phyloP scores from a whole-genome alignment of 148 eudicot genomes.

The Arbutus unedo region DNA sequence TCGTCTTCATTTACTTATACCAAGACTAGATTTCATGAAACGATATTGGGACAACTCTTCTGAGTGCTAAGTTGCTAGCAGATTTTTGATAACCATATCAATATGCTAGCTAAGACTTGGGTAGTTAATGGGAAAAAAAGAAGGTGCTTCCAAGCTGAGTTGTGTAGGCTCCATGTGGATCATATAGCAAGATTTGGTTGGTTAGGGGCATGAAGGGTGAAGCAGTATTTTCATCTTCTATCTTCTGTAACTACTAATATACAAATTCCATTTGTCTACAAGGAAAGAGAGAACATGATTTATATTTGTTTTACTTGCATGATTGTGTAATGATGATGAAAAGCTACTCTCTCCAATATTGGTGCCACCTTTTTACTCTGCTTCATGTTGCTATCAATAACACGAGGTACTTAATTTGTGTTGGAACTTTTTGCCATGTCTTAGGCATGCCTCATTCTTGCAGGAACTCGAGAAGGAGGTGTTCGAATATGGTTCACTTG shows the following conservation, averaged over 20 bases:
- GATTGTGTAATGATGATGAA: not conserved
- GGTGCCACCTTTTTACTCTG: not conserved
- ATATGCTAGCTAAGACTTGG: not conserved
- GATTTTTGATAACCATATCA: no score
- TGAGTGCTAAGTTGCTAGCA: not conserved
- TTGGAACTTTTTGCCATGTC: not conserved
- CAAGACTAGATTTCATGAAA: not conserved
- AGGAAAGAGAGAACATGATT: not conserved
- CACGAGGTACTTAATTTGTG: not conserved
- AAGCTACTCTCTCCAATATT: not conserved
- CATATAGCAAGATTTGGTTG: not conserved
- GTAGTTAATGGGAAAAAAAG: not conserved
- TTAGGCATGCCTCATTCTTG: no score
- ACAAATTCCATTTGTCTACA: not conserved
- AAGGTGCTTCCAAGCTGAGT: not conserved
- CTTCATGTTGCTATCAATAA: not conserved
- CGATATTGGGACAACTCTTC: not conserved
- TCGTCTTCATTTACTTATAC: no score
- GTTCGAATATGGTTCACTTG: no score
- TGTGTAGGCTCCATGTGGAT: not conserved
- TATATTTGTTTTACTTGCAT: not conserved
- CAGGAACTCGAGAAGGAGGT: no score
- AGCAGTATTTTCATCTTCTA: not conserved
- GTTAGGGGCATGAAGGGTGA: constrained; percentile 4
- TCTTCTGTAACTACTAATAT: not conserved